Percentiles rank a stretch among this genome's conserved stretches.
Evolutionary conservation across 441 rosid species (phyloP).

Genomic region (Mallotus japonicus): DNA sequence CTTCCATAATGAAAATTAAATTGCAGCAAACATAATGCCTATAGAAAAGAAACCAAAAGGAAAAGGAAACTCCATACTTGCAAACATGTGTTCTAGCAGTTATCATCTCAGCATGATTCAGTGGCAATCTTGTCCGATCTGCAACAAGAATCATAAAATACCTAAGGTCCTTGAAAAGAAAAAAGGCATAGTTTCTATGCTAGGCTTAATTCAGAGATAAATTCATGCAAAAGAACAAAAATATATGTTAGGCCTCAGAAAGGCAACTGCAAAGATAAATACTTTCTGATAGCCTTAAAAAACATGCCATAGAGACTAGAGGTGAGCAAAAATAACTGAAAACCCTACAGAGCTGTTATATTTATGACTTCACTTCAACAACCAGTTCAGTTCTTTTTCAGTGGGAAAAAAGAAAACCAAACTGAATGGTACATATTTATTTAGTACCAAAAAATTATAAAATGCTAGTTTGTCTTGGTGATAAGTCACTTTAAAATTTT

Average conservation of each 20-base stretch:
- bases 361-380: no score
- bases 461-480: no score
- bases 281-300: not conserved
- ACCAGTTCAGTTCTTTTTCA: no score
- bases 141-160: conserved; percentile 14
- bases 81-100: conserved; percentile 65
- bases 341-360: no score
- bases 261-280: not conserved
- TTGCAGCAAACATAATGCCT: not conserved
- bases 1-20: not conserved
- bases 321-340: no score
- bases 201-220: not conserved
- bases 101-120: conserved; percentile 75
- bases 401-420: no score
- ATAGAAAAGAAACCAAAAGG: not conserved
- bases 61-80: conserved; percentile 49
- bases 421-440: no score
- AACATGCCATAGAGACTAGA: not conserved
- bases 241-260: not conserved
- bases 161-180: not conserved
- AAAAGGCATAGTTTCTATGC: not conserved
- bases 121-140: conserved; percentile 75
- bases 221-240: not conserved
- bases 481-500: no score
- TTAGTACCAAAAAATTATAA: no score